These are phyloP conservation scores for Thelephora ganbajun DNA, from an alignment of 768 basidiomycete species.

Conservation along the genomic window DNA sequence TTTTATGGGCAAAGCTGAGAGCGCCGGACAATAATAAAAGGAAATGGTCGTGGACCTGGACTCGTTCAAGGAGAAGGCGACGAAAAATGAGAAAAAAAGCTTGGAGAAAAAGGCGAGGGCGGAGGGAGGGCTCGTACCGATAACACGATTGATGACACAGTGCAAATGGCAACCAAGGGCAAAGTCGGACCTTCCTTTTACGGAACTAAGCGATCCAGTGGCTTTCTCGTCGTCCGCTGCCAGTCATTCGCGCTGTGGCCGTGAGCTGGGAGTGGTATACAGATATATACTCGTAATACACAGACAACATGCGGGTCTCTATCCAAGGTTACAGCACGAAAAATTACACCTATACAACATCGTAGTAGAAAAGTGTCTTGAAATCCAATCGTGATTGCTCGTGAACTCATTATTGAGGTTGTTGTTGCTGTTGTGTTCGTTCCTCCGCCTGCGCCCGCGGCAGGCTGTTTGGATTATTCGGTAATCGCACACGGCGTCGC, in stretches of 20 bases:
- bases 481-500: constrained; percentile 5
- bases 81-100: not conserved
- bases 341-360: too few species aligned
- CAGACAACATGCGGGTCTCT: too few species aligned
- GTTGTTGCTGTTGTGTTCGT: too few species aligned
- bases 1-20: constrained; percentile 6
- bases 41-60: not conserved
- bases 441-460: too few species aligned
- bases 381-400: too few species aligned
- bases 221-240: too few species aligned
- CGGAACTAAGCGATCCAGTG: too few species aligned
- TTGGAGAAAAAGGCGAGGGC: not conserved
- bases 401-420: not conserved
- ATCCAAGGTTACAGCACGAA: too few species aligned
- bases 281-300: not conserved
- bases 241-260: too few species aligned
- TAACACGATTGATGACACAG: not conserved
- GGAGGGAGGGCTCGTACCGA: not conserved
- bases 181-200: not conserved
- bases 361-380: too few species aligned
- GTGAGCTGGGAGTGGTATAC: constrained; percentile 1
- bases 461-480: too few species aligned
- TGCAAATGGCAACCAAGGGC: not conserved
- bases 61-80: not conserved
- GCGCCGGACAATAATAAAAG: not conserved